phyloP scores from a whole-genome alignment of 2,329 filamentous ascomycete genomes.

The Botrytis cinerea region DNA sequence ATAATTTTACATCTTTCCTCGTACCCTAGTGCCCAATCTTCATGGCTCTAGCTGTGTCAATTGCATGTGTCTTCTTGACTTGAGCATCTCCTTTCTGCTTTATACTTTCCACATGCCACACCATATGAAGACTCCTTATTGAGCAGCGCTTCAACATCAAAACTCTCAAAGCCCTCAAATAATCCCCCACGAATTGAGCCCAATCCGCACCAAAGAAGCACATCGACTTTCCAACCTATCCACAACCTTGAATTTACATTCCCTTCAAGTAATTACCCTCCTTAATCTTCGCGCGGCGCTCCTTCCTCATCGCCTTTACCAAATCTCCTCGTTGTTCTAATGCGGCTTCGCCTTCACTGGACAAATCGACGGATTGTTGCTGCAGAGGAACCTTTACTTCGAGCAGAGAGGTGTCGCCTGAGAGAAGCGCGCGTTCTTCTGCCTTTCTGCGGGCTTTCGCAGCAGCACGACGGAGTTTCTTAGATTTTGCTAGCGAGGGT shows the following conservation, averaged over 20 bases:
- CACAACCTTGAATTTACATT: constrained; percentile 51
- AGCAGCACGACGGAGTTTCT: constrained; percentile 74
- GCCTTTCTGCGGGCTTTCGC: constrained; percentile 61
- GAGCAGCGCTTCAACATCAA: not conserved
- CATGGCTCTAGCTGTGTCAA: not conserved
- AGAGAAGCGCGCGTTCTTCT: constrained; percentile 61
- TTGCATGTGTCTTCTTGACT: not conserved
- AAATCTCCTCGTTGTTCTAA: constrained; percentile 59
- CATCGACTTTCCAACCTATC: not conserved
- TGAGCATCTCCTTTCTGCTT: not conserved
- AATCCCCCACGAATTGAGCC: not conserved
- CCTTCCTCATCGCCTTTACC: constrained; percentile 70
- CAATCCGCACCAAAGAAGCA: not conserved
- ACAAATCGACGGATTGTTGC: constrained; percentile 75
- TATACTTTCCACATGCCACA: not conserved
- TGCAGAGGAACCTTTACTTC: constrained; percentile 72
- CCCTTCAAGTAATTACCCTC: constrained; percentile 83
- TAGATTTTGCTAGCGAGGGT: constrained; percentile 68
- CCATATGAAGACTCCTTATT: not conserved
- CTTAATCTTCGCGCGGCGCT: constrained; percentile 77
- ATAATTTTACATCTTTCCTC: not conserved
- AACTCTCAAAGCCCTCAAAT: not conserved
- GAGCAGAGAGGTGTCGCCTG: constrained; percentile 66
- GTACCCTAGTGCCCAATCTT: not conserved
- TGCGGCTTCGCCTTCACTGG: constrained; percentile 50